Evolutionary conservation across 805 yeast genomes (phyloP).

Genomic region (Naumovozyma castellii): DNA sequence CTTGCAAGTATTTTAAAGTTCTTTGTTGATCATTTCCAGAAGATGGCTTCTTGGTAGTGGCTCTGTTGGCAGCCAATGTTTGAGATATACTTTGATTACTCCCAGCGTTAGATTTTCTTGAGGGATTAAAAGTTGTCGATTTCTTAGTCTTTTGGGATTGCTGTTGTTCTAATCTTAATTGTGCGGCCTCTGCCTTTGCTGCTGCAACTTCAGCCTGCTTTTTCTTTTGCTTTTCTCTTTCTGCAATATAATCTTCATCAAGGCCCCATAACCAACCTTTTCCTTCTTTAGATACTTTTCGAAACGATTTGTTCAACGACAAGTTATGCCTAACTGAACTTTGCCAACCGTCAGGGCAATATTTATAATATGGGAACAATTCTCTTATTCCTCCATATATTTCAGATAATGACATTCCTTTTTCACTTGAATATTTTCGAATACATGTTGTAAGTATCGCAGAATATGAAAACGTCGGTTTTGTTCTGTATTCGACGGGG

Average conservation of each 20-base stretch:
- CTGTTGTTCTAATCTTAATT: slow-evolving; percentile 43
- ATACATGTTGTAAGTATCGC: slow-evolving; percentile 73
- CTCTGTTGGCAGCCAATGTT: slow-evolving; percentile 26
- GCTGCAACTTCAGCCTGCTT: slow-evolving; percentile 58
- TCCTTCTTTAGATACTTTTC: slow-evolving; percentile 75
- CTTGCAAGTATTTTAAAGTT: slow-evolving; percentile 77
- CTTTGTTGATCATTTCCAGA: slow-evolving; percentile 33
- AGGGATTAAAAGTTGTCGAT: slow-evolving; percentile 10
- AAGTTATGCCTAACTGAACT: slow-evolving; percentile 85
- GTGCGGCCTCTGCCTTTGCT: slow-evolving; percentile 49
- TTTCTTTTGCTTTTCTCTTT: slow-evolving; percentile 66
- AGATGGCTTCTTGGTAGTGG: slow-evolving; percentile 6
- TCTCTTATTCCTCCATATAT: slow-evolving; percentile 82
- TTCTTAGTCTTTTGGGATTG: slow-evolving; percentile 32
- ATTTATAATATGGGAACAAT: slow-evolving; percentile 80
- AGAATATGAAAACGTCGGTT: slow-evolving; percentile 77
- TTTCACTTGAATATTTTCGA: slow-evolving; percentile 51
- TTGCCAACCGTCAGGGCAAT: slow-evolving; percentile 98
- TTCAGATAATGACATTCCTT: slow-evolving; percentile 76
- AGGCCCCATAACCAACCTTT: slow-evolving; percentile 93
- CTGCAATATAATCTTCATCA: slow-evolving; percentile 76
- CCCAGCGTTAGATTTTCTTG: slow-evolving; percentile 2
- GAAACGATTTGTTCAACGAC: slow-evolving; percentile 76
- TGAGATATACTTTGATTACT: slow-evolving; percentile 30
- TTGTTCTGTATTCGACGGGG: slow-evolving; percentile 76